Conservation (phyloP, 331 rosid species). For the Rhamnella rubrinervis region DNA sequence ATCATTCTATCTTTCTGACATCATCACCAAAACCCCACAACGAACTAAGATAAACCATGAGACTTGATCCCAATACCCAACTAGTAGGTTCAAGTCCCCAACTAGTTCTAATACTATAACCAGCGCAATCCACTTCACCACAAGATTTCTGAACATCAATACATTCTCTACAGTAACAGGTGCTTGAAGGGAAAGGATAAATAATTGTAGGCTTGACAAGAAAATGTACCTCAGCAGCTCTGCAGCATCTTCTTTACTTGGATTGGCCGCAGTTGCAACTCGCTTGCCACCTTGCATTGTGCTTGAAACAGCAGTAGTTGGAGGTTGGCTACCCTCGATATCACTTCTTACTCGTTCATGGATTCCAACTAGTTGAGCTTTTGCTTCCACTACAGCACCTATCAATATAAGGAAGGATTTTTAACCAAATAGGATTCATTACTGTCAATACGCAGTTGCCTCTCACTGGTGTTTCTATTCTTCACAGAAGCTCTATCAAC, state of each 20-base stretch:
- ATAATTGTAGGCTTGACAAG: neutral
- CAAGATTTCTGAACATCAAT: neutral
- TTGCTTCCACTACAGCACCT: constrained; percentile 85
- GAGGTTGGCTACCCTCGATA: constrained; percentile 57
- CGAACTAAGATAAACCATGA: neutral
- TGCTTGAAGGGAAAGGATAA: neutral
- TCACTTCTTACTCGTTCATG: constrained; percentile 98
- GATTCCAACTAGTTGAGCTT: constrained; percentile 89
- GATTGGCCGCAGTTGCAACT: constrained; percentile 74
- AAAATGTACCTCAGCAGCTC: constrained; percentile 70
- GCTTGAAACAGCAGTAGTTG: constrained; percentile 38
- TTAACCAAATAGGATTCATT: neutral
- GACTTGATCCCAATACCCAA: neutral
- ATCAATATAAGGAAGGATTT: constrained; percentile 2
- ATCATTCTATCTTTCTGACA: neutral
- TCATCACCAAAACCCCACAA: neutral
- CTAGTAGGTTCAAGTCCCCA: no score
- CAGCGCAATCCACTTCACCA: neutral
- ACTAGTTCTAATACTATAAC: neutral
- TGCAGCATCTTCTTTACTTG: constrained; percentile 94
- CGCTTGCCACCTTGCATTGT: constrained; percentile 55
- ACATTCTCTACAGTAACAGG: neutral
- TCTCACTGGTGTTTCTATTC: neutral
- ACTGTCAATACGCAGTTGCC: neutral
- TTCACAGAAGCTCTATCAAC: no score